Evolutionary conservation across 306 rosid species (phyloP).

Genomic region (Lotus japonicus): DNA sequence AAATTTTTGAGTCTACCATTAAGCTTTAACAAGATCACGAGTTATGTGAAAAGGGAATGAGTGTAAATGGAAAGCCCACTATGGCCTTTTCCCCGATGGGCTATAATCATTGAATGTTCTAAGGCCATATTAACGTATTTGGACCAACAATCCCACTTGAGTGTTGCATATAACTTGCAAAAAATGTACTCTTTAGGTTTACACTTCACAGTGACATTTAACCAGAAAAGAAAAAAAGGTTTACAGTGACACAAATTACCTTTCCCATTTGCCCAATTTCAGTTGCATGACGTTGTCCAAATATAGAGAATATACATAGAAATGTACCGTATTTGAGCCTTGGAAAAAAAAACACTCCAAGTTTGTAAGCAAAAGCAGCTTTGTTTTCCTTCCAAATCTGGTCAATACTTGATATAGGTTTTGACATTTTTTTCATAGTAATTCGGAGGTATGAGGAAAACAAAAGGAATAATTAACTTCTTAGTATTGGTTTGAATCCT

Average conservation of each 20-base stretch:
- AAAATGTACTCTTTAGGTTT: not conserved
- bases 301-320: too few species aligned
- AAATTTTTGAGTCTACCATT: not conserved
- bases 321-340: not conserved
- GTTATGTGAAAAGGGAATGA: not conserved
- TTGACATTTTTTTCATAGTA: not conserved
- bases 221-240: not conserved
- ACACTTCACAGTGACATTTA: too few species aligned
- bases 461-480: not conserved
- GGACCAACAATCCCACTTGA: not conserved
- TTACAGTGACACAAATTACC: not conserved
- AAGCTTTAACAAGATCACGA: not conserved
- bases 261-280: not conserved
- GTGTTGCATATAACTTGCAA: not conserved
- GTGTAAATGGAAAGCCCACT: not conserved
- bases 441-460: not conserved
- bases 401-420: not conserved
- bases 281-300: not conserved
- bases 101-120: not conserved
- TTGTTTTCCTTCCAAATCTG: constrained; percentile 2
- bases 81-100: not conserved
- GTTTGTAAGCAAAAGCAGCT: not conserved
- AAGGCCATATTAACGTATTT: not conserved
- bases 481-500: too few species aligned
- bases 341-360: not conserved